Evolutionary conservation across 2,329 filamentous ascomycete species (phyloP).

Genomic region (Talaromyces amestolkiae): DNA sequence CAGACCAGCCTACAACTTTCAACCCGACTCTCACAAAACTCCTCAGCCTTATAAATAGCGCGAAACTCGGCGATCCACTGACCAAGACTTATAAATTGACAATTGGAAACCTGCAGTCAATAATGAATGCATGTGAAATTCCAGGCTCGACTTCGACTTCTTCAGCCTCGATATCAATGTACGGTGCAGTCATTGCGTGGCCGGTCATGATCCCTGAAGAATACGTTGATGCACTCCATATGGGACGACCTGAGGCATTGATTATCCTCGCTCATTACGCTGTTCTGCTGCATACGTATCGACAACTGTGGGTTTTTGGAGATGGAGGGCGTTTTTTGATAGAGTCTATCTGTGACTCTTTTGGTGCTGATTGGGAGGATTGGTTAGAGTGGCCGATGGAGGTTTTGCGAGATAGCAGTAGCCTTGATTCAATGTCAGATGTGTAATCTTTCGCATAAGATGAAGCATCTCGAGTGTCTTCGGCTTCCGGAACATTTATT

Average conservation of each 20-base stretch:
- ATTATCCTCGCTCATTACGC: constrained; percentile 40
- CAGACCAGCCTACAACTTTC: neutral
- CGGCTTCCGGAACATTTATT: neutral
- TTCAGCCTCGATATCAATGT: neutral
- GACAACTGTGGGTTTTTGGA: constrained; percentile 35
- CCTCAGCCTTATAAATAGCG: neutral
- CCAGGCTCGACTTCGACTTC: neutral
- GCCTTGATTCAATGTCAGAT: neutral
- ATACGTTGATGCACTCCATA: constrained; percentile 30
- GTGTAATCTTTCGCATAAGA: neutral
- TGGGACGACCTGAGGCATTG: constrained; percentile 35
- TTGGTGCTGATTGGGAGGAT: constrained; percentile 26
- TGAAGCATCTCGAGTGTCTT: neutral
- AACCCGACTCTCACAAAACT: neutral
- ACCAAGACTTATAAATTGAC: neutral
- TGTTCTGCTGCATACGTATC: constrained; percentile 33
- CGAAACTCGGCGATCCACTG: neutral
- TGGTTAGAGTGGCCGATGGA: neutral
- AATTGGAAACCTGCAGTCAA: neutral
- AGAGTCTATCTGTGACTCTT: constrained; percentile 21
- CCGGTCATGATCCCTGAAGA: constrained; percentile 31
- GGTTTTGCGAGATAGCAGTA: constrained; percentile 22
- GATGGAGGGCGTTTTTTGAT: constrained; percentile 29
- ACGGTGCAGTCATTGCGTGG: neutral
- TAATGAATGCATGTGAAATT: neutral